Percentiles rank a stretch among this genome's conserved stretches.
phyloP scores from a whole-genome alignment of 768 basidiomycete genomes.

The Trametes cinnabarina region DNA sequence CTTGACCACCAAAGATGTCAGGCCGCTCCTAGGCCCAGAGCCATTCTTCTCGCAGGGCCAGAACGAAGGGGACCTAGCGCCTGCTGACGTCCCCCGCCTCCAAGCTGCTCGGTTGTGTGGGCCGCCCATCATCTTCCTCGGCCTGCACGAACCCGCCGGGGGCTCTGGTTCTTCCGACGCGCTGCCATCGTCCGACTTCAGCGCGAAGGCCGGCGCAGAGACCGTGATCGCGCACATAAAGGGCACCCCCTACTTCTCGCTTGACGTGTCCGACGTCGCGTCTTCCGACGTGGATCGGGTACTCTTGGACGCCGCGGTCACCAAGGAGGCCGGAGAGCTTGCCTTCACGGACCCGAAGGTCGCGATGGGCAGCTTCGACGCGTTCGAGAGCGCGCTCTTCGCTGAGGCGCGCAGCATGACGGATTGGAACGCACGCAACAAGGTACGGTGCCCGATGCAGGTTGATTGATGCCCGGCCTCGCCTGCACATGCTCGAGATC shows the following conservation, averaged over 20 bases:
- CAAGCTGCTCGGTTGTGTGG: conserved; percentile 62
- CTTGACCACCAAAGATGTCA: conserved; percentile 60
- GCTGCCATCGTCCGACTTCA: conserved; percentile 66
- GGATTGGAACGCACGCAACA: conserved; percentile 93
- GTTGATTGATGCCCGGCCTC: too few species aligned
- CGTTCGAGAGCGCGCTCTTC: conserved; percentile 71
- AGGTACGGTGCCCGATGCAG: conserved; percentile 39
- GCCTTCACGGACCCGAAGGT: conserved; percentile 67
- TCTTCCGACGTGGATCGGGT: conserved; percentile 43
- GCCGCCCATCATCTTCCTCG: conserved; percentile 72
- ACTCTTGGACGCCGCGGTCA: conserved; percentile 37
- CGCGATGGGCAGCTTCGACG: conserved; percentile 54
- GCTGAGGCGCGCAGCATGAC: conserved; percentile 77
- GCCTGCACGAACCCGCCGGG: conserved; percentile 58
- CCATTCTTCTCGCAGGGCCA: conserved; percentile 74
- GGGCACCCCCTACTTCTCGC: conserved; percentile 83
- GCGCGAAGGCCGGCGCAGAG: conserved; percentile 33
- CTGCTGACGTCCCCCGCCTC: conserved; percentile 33
- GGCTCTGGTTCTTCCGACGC: conserved; percentile 42
- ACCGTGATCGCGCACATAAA: conserved; percentile 55
- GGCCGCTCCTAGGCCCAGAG: conserved; percentile 59
- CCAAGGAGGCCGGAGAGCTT: conserved; percentile 40
- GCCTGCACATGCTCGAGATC: not conserved
- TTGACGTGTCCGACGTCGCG: conserved; percentile 65
- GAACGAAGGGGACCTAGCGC: conserved; percentile 34